Evolutionary conservation across 202 grass and related monocot species (phyloP), one percentile per base, ranked within the genome.

Genomic region (Schoenoplectus triqueter): DNA sequence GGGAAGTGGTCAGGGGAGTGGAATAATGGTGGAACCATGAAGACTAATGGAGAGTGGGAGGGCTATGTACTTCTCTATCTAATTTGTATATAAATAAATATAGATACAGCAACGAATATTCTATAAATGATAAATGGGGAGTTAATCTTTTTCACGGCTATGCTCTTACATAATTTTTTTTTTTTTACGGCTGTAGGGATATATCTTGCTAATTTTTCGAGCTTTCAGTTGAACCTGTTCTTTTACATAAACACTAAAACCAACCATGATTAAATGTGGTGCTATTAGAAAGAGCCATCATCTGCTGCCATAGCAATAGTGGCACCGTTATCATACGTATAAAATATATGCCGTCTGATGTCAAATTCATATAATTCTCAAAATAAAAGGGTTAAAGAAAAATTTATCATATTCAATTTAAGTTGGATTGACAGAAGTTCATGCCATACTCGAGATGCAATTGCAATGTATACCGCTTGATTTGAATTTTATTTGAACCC

Each of bases 31-130:
- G 18, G 14, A 50, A 73, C 42, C 3, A n/a, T 9, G 71, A 75
- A 49, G 48, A 54, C 19, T 19, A 72, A 75, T 75, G 48, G 47
- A 41, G 73, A 51, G 11, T 57, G 64, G 65, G 9, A 42, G 3
- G 3, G 7, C 6, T 56, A 6, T 52, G 73, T 15, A 75, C 49
- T 49, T 49, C 15, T 49, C 4, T 72, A n/a, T 14, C 15, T 14
- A 31, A 74, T 55, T 39, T 75, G 49, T n/a, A n/a, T n/a, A n/a
- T 71, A n/a, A n/a, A 47, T 70, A 69, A n/a, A 73, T 75, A 75
- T 55, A 75, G 49, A 39, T 75, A 54, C 50, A 75, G 72, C 72
- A 75, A 39, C 15, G 72, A 75, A 75, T 75, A 22, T 31, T 75
- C 18, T n/a, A n/a, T n/a, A n/a, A n/a, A n/a, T n/a, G 50, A 55